Base-by-base conservation (phyloP, 2,329 filamentous ascomycete species). In the Parasarocladium wereldwijsianum region DNA sequence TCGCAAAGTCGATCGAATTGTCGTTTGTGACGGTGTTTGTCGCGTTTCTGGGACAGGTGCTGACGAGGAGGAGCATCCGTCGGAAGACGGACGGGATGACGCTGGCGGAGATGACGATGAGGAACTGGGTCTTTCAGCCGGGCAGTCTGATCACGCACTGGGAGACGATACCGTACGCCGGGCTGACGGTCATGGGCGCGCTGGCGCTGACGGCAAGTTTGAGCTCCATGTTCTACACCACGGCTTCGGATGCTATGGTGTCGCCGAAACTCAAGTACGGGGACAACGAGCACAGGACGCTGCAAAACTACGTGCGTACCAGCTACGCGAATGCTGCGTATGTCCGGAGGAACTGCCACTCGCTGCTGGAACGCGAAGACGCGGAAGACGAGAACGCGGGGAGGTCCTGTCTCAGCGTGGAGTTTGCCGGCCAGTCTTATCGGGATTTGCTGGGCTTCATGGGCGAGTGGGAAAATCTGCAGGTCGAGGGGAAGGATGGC, bases 11-110 rank as follows among this genome's bases (percentile, higher is more conserved):
- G 0, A 81, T 86, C 27, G 82, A 87, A 50, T 46, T 86, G 38
- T 73, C 76, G 0, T 87, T 85, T 43, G 78, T 83, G 4, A 83
- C 80, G 0, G 73, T 82, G 0, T 80, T 83, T 36, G 76, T 86
- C 2, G 67, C 76, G 0, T 80, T 80, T 32, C 47, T 86, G 0
- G 82, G 82, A 0, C 82, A 90, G 46, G 66, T 79, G 0, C 52
- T 87, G 11, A 83, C 70, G n/a, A 63, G 77, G 13, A 58, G 76
- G 32, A 76, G 80, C 0, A 66, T 82, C 32, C 62, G 64, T 15
- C 66, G 62, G 32, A 57, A 62, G 7, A 66, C 70, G 0, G 54
- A 58, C 3, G 81, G 81, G 3, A 66, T 86, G 34, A 82, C 72
- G 0, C 62, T 87, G 11, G 75, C 81, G 0, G 80, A 87, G 43